Base-by-base conservation (phyloP, 805 yeast species). In the Lipomyces orientalis region DNA sequence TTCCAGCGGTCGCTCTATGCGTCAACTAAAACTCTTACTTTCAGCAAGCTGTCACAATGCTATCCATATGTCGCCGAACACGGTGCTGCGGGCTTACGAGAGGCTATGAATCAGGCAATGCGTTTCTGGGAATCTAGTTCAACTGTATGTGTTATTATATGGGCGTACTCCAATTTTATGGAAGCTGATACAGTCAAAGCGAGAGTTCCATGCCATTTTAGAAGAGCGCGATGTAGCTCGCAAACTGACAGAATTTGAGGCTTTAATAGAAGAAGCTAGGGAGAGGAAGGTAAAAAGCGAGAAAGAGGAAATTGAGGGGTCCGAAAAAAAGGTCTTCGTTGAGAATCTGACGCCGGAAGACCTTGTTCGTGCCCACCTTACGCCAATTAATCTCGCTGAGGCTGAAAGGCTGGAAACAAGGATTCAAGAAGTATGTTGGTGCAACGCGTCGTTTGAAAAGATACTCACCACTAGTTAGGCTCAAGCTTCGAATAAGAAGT, bases 171-270 rank as follows among this genome's bases (percentile, higher is more conserved):
- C 2, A 25, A 16, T 12, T 1, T 16, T 14, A 16, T 5, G 12
- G 39, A 54, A 51, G 43, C 63, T 56, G 37, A 14, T n/a, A n/a
- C 12, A 10, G 58, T n/a, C 80, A 84, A 34, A 73, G 81, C 79
- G 82, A 60, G 90, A 88, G 71, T 87, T 87, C 70, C 83, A 84
- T 12, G 82, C 83, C 60, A 85, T 88, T 7, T 82, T 85, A 73
- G 76, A 76, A 10, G 90, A 88, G 56, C 74, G 84, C 39, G 73
- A 77, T 39, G 79, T 82, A 0, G 73, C 77, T 54, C 68, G 71
- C 46, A 82, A 81, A 69, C 71, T 82, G 39, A 75, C 76, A 55
- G 79, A 78, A 39, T 73, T 84, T 29, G 83, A 82, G 58, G 75
- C 75, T 25, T 77, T 85, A 46, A 76, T 81, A 10, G 73, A 69